Evolutionary conservation across 768 basidiomycete species (phyloP), one percentile per base, ranked within the genome.

Genomic region (Fibroporia radiculosa): DNA sequence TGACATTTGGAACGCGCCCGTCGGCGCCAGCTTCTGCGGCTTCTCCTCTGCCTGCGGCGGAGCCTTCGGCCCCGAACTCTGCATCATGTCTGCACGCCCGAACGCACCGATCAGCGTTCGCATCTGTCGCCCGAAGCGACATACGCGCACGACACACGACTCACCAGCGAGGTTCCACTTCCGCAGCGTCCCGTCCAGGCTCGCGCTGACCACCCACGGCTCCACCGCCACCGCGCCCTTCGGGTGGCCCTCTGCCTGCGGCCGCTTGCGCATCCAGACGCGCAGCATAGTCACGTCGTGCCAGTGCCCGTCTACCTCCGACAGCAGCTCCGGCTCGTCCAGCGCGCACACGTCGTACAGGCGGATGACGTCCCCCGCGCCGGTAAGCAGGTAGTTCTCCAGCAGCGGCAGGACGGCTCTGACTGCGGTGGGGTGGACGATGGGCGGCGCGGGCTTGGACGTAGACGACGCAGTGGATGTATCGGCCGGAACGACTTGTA

Each of bases 161-260:
- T 49, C 58, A 81, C 79, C 84, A 66, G 40, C 44, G 45, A 93
- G 65, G 56, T 70, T 76, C 93, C 93, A 98, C 57, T 78, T 80
- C 50, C 93, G 72, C 39, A 98, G 69, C 18, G 93, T 96, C 32
- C 82, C 78, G 60, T 98, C 95, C 47, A 98, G 64, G 58, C 91
- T 83, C 0, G 82, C 73, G 47, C 82, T 92, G 28, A 97, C 63
- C 32, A 97, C 71, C 84, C 87, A 93, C 16, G 82, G 78, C 54
- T 90, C 87, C 11, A 77, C 54, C 48, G 65, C 69, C 8, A 75
- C 34, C 50, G 67, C 69, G n/a, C 67, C 71, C 42, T 57, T 63
- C 6, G 69, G 70, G 49, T 72, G 74, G 20, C 65, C 65, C 7
- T 68, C 69, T 23, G 63, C 59, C 6, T 65, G 66, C 43, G 61